Percentiles rank a stretch among this genome's conserved stretches.
These are phyloP conservation scores for Cordyceps javanica DNA, from an alignment of 2,329 filamentous ascomycete genomes.

Conservation along the genomic window DNA sequence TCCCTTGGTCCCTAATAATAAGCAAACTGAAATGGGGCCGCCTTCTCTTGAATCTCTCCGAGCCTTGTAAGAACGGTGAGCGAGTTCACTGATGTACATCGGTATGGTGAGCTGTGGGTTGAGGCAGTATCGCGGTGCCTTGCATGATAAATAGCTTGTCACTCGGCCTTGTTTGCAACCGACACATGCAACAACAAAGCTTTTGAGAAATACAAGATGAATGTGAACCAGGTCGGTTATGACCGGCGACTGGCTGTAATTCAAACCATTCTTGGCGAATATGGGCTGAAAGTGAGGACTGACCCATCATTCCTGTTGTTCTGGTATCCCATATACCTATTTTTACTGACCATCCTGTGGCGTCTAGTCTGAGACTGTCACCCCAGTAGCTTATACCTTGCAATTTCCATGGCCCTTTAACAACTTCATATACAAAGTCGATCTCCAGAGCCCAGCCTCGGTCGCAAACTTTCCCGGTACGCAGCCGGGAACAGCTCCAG, in stretches of 20 bases:
- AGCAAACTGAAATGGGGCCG: neutral
- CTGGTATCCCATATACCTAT: neutral
- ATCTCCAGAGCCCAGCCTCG: constrained; percentile 4
- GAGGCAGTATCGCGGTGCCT: neutral
- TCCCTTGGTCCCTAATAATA: too few relatives aligned
- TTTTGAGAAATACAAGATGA: neutral
- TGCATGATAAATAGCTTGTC: neutral
- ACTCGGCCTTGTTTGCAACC: neutral
- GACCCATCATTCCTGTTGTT: too few relatives aligned
- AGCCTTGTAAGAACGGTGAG: neutral
- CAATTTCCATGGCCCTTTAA: constrained; percentile 9
- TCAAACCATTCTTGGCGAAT: neutral
- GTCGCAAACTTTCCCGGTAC: neutral
- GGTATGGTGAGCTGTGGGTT: neutral
- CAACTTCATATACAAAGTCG: constrained; percentile 19
- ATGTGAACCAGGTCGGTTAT: neutral
- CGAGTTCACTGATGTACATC: neutral
- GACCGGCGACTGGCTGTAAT: neutral
- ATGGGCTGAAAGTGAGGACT: neutral
- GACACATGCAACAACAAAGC: too few relatives aligned
- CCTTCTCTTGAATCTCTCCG: neutral
- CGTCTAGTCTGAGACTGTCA: neutral
- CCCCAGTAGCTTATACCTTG: neutral
- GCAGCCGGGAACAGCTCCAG: constrained; percentile 4
- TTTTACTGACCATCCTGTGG: neutral